These are phyloP conservation scores for Litchi chinensis DNA, from an alignment of 345 rosid species.

Conservation along the genomic window DNA sequence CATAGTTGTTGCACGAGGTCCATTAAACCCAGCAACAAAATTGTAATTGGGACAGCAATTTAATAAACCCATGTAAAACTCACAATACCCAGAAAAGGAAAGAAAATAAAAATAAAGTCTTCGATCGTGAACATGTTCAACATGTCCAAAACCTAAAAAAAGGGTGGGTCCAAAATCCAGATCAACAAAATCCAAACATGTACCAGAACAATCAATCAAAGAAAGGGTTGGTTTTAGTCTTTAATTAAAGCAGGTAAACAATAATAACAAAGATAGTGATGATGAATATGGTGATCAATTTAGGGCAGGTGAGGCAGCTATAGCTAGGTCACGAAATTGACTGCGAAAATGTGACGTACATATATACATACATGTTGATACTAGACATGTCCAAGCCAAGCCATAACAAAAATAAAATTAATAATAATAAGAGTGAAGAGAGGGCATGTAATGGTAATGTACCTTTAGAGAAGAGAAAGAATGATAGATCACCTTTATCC, in stretches of 20 bases:
- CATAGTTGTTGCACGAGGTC: background rate
- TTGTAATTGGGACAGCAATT: background rate
- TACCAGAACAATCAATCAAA: background rate
- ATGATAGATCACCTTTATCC: constrained; percentile 33
- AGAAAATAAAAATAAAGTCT: background rate
- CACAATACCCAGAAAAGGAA: background rate
- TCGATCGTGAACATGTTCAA: constrained; percentile 14
- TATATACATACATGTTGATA: background rate
- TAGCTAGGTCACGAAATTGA: constrained; percentile 22
- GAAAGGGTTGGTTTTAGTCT: background rate
- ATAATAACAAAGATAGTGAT: background rate
- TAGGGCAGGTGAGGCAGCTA: constrained; percentile 3
- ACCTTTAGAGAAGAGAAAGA: constrained; percentile 35
- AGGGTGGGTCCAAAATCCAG: constrained; percentile 22
- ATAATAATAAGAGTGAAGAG: constrained; percentile 6
- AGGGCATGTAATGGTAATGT: constrained; percentile 26
- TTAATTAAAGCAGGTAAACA: background rate
- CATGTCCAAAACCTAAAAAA: constrained; percentile 12
- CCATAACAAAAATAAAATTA: background rate
- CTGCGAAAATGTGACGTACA: constrained; percentile 19
- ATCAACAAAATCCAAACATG: constrained; percentile 8
- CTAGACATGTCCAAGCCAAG: background rate
- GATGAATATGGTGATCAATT: constrained; percentile 4
- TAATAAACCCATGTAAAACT: background rate
- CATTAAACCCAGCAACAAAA: constrained; percentile 4